Percentiles rank a stretch among this genome's conserved stretches.
Conservation (phyloP, 2,329 filamentous ascomycete genomes). For the Periconia macrospinosa region DNA sequence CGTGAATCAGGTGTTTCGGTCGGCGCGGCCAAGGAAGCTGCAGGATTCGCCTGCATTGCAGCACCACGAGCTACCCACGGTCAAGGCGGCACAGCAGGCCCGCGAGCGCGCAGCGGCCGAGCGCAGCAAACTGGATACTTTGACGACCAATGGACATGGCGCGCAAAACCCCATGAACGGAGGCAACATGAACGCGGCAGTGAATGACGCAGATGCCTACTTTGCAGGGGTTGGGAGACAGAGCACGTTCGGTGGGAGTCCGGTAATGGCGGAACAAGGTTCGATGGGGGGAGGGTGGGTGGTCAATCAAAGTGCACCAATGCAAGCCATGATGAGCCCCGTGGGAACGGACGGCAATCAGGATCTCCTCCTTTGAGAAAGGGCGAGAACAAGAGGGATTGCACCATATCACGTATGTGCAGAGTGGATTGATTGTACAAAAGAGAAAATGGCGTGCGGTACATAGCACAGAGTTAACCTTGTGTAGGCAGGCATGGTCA, state of each 20-base stretch:
- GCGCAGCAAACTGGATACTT: slow-evolving; percentile 31
- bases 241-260: slow-evolving; percentile 39
- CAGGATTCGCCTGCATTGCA: slow-evolving; percentile 85
- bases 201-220: slow-evolving; percentile 85
- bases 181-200: slow-evolving; percentile 66
- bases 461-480: neutral
- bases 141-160: slow-evolving; percentile 27
- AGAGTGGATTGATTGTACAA: neutral
- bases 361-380: slow-evolving; percentile 27
- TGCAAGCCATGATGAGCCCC: slow-evolving; percentile 32
- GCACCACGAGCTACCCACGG: slow-evolving; percentile 65
- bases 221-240: slow-evolving; percentile 64
- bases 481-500: neutral
- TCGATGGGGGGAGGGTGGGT: slow-evolving; percentile 38
- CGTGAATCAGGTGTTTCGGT: slow-evolving; percentile 94
- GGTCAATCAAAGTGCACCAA: slow-evolving; percentile 39
- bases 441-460: too few relatives aligned
- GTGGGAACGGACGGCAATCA: slow-evolving; percentile 31
- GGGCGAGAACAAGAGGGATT: neutral
- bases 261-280: slow-evolving; percentile 32
- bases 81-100: slow-evolving; percentile 47
- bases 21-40: slow-evolving; percentile 77
- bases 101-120: slow-evolving; percentile 36
- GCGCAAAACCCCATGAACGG: slow-evolving; percentile 24
- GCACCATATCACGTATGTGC: slow-evolving; percentile 1